Base-by-base conservation (phyloP, 2,329 filamentous ascomycete genomes). In the Neofusicoccum kwambonambiense region DNA sequence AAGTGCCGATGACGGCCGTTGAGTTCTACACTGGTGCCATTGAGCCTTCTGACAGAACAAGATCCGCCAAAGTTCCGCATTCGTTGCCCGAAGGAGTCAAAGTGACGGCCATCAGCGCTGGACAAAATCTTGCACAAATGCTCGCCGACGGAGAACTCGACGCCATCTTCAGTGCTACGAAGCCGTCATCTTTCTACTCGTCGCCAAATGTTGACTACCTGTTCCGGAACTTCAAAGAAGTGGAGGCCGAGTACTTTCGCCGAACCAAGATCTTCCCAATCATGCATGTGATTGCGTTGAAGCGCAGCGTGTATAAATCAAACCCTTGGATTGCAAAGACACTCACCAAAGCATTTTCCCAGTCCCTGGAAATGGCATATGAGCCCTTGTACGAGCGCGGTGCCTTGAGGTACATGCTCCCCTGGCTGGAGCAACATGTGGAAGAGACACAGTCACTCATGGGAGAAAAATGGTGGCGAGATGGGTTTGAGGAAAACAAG, bases 391-490 rank as follows among this genome's bases (percentile, higher is more conserved):
- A 63, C 35, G 65, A 68, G 45, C 51, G 66, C 4, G 60, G 61
- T 12, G 69, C 68, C 1, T 45, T 70, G 50, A 47, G 68, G 35
- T 71, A 71, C 41, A 70, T 71, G 12, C 39, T 71, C 22, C 69
- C 68, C 11, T 71, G 68, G 69, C 47, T 71, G 9, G 66, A 68
- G n/a, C 52, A 68, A 19, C 66, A 70, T 61, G 65, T 69, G 4
- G 37, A 66, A 17, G 67, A 69, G 50, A 69, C 65, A 4, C 39
- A 45, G 11, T 19, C n/a, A 34, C 22, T 50, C 9, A 42, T 62
- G 19, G 15, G 65, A 35, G 57, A 63, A 17, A 50, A 64, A 41
- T 70, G 65, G 64, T 70, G 69, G 69, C 65, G 67, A 39, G 67
- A 71, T 52, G 69, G 69, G 6, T 67, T 70, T 41, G 56, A 64